A percentile compares a stretch with the other conserved stretches of the same genome.
phyloP scores from a whole-genome alignment of 495 filamentous ascomycete genomes.

The Neurospora discreta region DNA sequence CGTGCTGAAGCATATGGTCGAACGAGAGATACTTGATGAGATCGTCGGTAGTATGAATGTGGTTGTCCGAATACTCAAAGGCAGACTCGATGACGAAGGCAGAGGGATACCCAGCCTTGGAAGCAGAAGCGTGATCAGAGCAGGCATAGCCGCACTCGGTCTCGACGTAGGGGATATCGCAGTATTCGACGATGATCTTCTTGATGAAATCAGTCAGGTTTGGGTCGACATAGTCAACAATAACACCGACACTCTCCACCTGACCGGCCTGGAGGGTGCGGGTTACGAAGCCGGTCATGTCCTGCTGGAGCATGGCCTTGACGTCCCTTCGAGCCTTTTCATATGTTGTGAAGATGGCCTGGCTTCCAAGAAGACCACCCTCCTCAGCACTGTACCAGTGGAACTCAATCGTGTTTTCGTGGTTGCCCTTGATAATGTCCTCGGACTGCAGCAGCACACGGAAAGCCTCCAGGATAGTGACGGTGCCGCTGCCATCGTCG shows the following conservation, averaged over 20 bases:
- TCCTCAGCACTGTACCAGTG: conserved; percentile 98
- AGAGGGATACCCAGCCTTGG: conserved; percentile 87
- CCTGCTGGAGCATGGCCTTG: conserved; percentile 97
- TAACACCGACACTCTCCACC: conserved; percentile 81
- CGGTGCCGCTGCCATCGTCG: conserved; percentile 49
- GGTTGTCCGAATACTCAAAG: conserved; percentile 73
- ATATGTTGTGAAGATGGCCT: conserved; percentile 82
- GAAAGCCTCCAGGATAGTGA: conserved; percentile 52
- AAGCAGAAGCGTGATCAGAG: conserved; percentile 93
- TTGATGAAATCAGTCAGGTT: conserved; percentile 87
- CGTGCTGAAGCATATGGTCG: conserved; percentile 97
- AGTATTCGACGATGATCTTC: conserved; percentile 77
- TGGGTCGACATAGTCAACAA: conserved; percentile 81
- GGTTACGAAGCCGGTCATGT: conserved; percentile 92
- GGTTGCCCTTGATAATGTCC: conserved; percentile 41
- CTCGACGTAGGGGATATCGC: conserved; percentile 76
- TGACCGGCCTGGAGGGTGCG: conserved; percentile 74
- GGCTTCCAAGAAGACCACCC: conserved; percentile 81
- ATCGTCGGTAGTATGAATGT: conserved; percentile 88
- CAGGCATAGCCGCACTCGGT: conserved; percentile 97
- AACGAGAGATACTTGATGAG: conserved; percentile 81
- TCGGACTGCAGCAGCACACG: conserved; percentile 43
- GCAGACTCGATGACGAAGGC: conserved; percentile 93
- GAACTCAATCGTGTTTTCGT: conserved; percentile 86
- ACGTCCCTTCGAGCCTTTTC: conserved; percentile 63